Evolutionary conservation across 768 basidiomycete species (phyloP), one percentile per base, ranked within the genome.

Genomic region (Leccinum arenicola): DNA sequence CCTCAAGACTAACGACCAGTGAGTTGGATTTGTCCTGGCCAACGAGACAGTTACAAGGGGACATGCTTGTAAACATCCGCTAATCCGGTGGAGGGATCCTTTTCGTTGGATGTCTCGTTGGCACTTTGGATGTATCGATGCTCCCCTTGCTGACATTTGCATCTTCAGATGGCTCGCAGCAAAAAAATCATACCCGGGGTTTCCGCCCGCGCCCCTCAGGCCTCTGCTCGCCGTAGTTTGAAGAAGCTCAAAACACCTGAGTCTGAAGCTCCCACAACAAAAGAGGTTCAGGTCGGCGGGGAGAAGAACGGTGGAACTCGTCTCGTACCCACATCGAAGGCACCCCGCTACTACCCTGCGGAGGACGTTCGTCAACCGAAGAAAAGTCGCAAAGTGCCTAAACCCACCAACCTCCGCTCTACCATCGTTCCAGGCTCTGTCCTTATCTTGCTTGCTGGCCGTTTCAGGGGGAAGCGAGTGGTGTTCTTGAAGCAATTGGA

Each of bases 391-490:
- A 98, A 98, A 82, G 79, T 86, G 50, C 82, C 84, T 68, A 88
- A 89, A 76, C 83, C 90, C 66, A 74, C 93, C 61, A 79, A 81
- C 62, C 85, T 98, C 64, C 93, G 96, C 70, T 74, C 86, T 56
- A 84, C 90, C 67, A 97, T 99, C 80, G 89, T 88, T 61, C 93
- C 95, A 61, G 97, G 97, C 64, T 89, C 94, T 73, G 83, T 99
- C 72, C 82, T 99, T 66, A 98, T 99, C 77, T 82, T 99, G 68
- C 87, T 99, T 69, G 96, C 97, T 61, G 97, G 97, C 71, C 91
- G 95, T 72, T 98, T 93, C 91, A 82, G 92, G 66, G 96, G 96
- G 64, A 98, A 98, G 86, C 87, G 97, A 56, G 97, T 99, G 64
- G 95, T 99, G 58, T 96, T 93, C 79, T 81, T 99, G 80, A 97